phyloP scores from a whole-genome alignment of 1,139 yeast species.

The Scheffersomyces insectosa region DNA sequence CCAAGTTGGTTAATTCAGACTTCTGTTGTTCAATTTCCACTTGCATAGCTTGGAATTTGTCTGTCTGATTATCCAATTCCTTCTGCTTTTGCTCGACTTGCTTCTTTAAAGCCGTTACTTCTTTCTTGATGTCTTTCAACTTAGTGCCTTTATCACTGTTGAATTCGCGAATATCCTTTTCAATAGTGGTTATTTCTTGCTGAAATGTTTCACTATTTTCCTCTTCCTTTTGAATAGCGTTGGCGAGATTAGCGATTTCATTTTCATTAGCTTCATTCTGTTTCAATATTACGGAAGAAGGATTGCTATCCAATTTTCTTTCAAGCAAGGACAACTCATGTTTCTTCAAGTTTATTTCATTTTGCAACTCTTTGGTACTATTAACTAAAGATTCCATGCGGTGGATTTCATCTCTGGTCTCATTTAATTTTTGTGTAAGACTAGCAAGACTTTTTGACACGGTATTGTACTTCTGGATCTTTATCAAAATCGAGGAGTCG shows the following conservation, averaged over 20 bases:
- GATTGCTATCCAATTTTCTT: conserved; percentile 60
- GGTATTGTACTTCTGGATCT: conserved; percentile 69
- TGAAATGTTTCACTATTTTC: conserved; percentile 24
- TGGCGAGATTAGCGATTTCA: conserved; percentile 50
- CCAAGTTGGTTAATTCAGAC: conserved; percentile 51
- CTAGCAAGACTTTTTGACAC: conserved; percentile 40
- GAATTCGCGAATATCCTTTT: conserved; percentile 82
- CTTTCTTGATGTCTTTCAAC: conserved; percentile 64
- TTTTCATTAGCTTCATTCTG: conserved; percentile 48
- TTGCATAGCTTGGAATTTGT: conserved; percentile 62
- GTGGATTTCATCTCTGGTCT: conserved; percentile 41
- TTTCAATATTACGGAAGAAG: conserved; percentile 56
- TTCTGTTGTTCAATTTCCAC: conserved; percentile 71
- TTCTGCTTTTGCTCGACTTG: conserved; percentile 42
- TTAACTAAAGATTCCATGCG: conserved; percentile 49
- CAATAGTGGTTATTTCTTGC: conserved; percentile 55
- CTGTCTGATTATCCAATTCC: conserved; percentile 48
- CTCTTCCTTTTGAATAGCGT: conserved; percentile 38
- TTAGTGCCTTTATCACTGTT: conserved; percentile 78
- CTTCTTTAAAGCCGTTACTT: conserved; percentile 43
- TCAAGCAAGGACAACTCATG: conserved; percentile 69
- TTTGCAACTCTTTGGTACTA: conserved; percentile 60
- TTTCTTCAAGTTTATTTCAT: conserved; percentile 61
- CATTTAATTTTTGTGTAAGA: conserved; percentile 40
- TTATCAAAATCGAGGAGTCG: conserved; percentile 58